Base-by-base conservation (phyloP, 345 rosid genomes). In the Luvunga scandens region DNA sequence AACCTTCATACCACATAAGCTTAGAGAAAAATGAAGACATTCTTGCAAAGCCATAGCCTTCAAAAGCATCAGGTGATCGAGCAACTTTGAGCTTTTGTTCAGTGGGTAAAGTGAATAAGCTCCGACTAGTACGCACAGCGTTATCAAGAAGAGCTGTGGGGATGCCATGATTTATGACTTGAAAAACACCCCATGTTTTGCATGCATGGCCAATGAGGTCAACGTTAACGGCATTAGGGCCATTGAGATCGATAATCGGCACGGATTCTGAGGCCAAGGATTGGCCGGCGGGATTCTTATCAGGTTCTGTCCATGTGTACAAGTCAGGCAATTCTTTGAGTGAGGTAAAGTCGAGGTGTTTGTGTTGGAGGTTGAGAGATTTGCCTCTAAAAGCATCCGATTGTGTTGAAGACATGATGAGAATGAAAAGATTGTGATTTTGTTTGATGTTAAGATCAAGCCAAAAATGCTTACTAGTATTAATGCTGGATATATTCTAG, bases 1-100 rank as follows among this genome's bases (percentile, higher is more conserved):
- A 96, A 12, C 99, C 98, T 79, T 96, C 97, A 19, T 95, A 96
- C 99, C 99, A 96, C 97, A 96, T 90, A 66, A 81, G 87, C 90
- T 96, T 96, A 7, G 90, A 81, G 78, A 96, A 96, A 78, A 91
- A 92, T n/a, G 92, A 82, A 10, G 98, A 87, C 27, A 92, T 92
- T 57, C 94, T 90, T 0, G 97, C 94, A 2, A 88, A 84, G 0
- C 99, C 99, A 63, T 91, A 92, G 74, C 99, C 98, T 0, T 97
- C 86, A 42, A 90, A 73, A 0, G 97, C 94, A 55, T 89, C 90
- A 1, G 93, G 91, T 9, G 86, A 77, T 63, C 99, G 85, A 19
- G 91, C 88, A 1, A 89, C 97, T 76, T 89, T 91, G 62, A 92
- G 91, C 81, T 96, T 96, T 57, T 86, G 90, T 0, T 89, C 83